Evolutionary conservation across 2,329 filamentous ascomycete species (phyloP), one percentile per base, ranked within the genome.

Genomic region (Aspergillus fijiensis): DNA sequence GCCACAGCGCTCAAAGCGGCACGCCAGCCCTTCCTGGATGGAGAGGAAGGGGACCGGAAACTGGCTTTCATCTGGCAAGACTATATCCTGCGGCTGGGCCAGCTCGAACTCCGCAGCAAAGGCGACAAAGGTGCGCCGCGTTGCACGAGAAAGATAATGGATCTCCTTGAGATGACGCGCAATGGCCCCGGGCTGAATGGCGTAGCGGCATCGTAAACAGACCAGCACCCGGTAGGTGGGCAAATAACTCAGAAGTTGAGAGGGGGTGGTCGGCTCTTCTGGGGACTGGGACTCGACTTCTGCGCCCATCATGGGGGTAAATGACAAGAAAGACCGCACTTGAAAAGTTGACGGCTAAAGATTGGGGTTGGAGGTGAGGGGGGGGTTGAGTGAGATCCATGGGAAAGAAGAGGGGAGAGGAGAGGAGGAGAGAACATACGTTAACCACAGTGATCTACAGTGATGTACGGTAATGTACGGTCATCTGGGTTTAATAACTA

Each of bases 131-230:
- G 56, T 49, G 12, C 58, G 61, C 10, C 67, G 64, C 6, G 33
- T 29, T 10, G 47, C 31, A 14, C 62, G 62, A 29, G 56, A 51
- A 19, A 73, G 57, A 42, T 64, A 61, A 50, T 72, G 70, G 31
- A 72, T 70, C 23, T 73, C 71, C 42, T 73, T 73, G 21, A 73
- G 58, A 57, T 73, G 70, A 9, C 71, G 67, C n/a, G 51, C 19
- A 5, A 73, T 53, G 5, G 66, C 71, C 3, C 55, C 57, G 10
- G 67, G 69, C 51, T 70, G 68, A 23, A 73, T 63, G 3, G 69
- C 70, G 42, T 71, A 69, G n/a, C 39, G 63, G 53, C 70, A 73
- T 14, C 35, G 23, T 9, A 51, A 63, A 55, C 69, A 73, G 55
- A 72, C 57, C 4, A 68, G 23, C 5, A 67, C 62, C 29, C 52